These are phyloP conservation scores for Lavandula angustifolia DNA, from an alignment of 257 asterid genomes.

Conservation along the genomic window DNA sequence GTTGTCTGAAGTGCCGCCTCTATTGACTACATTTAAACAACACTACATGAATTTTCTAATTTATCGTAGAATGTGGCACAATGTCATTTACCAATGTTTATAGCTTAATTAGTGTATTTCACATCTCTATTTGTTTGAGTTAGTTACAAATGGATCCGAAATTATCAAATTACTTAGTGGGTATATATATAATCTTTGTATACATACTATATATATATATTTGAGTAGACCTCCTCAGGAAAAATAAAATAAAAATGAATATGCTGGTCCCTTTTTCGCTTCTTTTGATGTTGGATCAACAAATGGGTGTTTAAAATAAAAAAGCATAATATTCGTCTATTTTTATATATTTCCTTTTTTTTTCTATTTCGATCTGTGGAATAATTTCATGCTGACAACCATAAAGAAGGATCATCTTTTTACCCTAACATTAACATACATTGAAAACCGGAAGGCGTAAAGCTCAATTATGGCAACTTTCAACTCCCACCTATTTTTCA, in stretches of 20 bases:
- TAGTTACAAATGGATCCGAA: too few relatives aligned
- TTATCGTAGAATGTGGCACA: too few relatives aligned
- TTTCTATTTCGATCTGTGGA: conserved; percentile 18
- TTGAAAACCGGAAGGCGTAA: conserved; percentile 7
- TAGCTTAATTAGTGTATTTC: too few relatives aligned
- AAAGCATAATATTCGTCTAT: conserved; percentile 23
- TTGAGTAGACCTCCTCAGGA: background rate
- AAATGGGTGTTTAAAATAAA: conserved; percentile 22
- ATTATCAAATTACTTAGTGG: too few relatives aligned
- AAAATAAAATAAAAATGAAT: conserved; percentile 29
- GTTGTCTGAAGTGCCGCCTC: too few relatives aligned
- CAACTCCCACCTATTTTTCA: conserved; percentile 13
- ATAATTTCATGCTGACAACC: conserved; percentile 44
- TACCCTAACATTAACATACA: background rate
- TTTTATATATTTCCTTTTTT: background rate
- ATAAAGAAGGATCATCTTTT: conserved; percentile 28
- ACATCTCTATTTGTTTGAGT: too few relatives aligned
- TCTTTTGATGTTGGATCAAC: conserved; percentile 37
- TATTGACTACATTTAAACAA: too few relatives aligned
- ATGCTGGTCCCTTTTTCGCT: conserved; percentile 21
- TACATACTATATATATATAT: too few relatives aligned
- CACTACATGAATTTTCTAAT: too few relatives aligned
- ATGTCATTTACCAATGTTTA: too few relatives aligned
- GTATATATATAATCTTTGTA: too few relatives aligned
- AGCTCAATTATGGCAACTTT: conserved; percentile 28